Percentiles rank a stretch among this genome's conserved stretches.
Evolutionary conservation across 2,329 filamentous ascomycete genomes (phyloP).

Genomic region (Trichoderma sp.): DNA sequence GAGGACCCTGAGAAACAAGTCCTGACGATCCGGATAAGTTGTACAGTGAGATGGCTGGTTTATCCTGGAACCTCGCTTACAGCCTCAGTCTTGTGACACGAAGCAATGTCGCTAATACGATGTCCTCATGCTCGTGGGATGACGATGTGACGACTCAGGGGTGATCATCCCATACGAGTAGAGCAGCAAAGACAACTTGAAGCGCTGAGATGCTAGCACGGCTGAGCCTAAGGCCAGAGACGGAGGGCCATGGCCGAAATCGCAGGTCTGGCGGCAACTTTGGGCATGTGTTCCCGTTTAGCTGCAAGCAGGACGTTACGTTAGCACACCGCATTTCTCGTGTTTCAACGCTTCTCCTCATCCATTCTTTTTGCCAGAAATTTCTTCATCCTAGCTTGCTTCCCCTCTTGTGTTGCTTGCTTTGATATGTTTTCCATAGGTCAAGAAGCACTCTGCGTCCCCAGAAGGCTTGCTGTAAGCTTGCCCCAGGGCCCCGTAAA

Average conservation of each 20-base stretch:
- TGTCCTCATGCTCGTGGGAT: neutral
- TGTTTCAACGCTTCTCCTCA: neutral
- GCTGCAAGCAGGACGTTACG: constrained; percentile 18
- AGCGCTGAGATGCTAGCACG: neutral
- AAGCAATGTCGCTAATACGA: neutral
- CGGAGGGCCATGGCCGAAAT: constrained; percentile 12
- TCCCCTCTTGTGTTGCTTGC: constrained; percentile 7
- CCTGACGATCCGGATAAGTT: constrained; percentile 5
- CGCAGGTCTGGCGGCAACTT: constrained; percentile 6
- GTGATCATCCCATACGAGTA: constrained; percentile 6
- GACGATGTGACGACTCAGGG: constrained; percentile 19
- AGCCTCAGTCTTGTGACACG: constrained; percentile 4
- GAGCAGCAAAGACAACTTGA: neutral
- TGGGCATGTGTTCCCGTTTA: constrained; percentile 14
- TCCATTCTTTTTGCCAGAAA: neutral
- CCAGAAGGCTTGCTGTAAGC: constrained; percentile 27
- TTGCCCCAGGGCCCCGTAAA: constrained; percentile 19
- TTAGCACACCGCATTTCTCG: constrained; percentile 22
- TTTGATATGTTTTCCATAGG: neutral
- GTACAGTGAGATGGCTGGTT: neutral
- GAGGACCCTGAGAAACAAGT: neutral
- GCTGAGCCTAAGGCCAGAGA: neutral
- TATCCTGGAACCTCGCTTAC: constrained; percentile 5
- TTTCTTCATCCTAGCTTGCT: neutral
- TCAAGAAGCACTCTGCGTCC: constrained; percentile 7